phyloP scores from a whole-genome alignment of 139 green algal genomes.

The Picochlorum sp. region DNA sequence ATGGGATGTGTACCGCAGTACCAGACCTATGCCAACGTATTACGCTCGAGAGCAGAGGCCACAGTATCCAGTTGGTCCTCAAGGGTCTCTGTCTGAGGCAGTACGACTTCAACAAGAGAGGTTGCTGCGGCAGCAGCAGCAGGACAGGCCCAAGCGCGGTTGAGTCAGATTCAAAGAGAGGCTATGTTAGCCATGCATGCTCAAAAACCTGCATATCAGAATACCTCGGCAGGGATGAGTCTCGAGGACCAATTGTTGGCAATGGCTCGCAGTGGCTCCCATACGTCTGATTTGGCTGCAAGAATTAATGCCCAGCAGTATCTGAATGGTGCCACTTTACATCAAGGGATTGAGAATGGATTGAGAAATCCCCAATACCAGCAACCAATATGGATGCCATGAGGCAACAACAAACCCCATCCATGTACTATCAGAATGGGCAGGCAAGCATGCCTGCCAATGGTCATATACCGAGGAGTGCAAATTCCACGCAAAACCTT shows the following conservation, averaged over 20 bases:
- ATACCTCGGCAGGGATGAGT: background rate
- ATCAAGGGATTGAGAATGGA: background rate
- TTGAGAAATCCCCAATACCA: too few relatives aligned
- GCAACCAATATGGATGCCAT: background rate
- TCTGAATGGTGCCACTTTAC: slow-evolving; percentile 6
- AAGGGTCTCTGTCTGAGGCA: too few relatives aligned
- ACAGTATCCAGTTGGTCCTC: too few relatives aligned
- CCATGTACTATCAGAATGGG: slow-evolving; percentile 4
- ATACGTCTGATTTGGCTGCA: slow-evolving; percentile 10
- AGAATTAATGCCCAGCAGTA: slow-evolving; percentile 7
- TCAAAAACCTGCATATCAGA: background rate
- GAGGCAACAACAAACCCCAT: background rate
- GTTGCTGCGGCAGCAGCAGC: background rate
- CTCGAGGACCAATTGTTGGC: background rate
- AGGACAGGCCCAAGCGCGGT: slow-evolving; percentile 1
- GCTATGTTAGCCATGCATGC: slow-evolving; percentile 32
- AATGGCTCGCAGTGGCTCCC: background rate
- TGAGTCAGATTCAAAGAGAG: slow-evolving; percentile 26
- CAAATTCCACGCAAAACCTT: slow-evolving; percentile 28
- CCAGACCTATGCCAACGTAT: too few relatives aligned
- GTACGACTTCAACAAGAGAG: background rate
- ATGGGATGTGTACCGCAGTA: too few relatives aligned
- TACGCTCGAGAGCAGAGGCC: too few relatives aligned
- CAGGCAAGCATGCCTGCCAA: background rate
- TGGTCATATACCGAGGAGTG: background rate